A percentile compares a stretch with the other conserved stretches of the same genome.
These are phyloP conservation scores for Piper betle DNA, from an alignment of 164 flowering plant genomes.

Conservation along the genomic window DNA sequence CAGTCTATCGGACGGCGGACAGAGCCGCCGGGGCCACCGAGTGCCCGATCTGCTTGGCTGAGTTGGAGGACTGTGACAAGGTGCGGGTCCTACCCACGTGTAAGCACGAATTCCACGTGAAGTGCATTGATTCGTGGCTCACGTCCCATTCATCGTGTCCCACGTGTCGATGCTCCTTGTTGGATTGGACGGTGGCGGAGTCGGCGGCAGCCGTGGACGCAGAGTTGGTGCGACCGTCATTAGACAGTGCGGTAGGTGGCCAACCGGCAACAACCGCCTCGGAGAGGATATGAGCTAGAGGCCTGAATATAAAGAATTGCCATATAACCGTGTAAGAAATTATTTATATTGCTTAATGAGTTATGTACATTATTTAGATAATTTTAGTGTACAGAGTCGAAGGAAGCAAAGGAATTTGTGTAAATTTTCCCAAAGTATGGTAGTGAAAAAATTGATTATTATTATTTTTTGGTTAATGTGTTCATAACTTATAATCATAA, in stretches of 20 bases:
- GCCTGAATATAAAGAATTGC: neutral
- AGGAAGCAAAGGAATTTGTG: neutral
- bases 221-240: constrained; percentile 6
- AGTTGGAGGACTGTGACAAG: constrained; percentile 53
- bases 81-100: constrained; percentile 59
- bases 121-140: constrained; percentile 68
- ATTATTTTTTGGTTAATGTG: too few relatives aligned
- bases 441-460: too few relatives aligned
- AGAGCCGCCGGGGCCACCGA: constrained; percentile 26
- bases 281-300: constrained; percentile 8
- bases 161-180: constrained; percentile 44
- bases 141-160: constrained; percentile 66
- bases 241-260: constrained; percentile 2
- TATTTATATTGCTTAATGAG: neutral
- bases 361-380: too few relatives aligned
- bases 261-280: constrained; percentile 2
- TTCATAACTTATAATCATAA: too few relatives aligned
- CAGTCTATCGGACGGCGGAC: constrained; percentile 31
- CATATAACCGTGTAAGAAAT: too few relatives aligned
- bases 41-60: constrained; percentile 68
- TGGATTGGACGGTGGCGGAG: constrained; percentile 13
- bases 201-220: constrained; percentile 3
- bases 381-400: neutral
- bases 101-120: constrained; percentile 55
- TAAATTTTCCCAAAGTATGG: too few relatives aligned